phyloP scores from a whole-genome alignment of 306 rosid genomes.

The Cucurbita moschata region DNA sequence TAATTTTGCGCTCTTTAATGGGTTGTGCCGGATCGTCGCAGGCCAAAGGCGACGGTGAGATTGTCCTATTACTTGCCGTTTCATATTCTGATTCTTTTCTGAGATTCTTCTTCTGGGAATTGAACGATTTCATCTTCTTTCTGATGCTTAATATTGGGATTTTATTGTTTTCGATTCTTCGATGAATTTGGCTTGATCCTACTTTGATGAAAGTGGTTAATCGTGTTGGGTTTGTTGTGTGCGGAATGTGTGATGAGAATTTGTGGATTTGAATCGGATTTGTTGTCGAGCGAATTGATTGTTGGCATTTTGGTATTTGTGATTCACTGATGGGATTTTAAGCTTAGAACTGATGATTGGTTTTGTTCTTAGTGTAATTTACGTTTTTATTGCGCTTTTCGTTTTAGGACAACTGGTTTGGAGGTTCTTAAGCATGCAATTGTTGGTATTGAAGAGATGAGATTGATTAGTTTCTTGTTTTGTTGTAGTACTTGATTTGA shows the following conservation, averaged over 20 bases:
- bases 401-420: not conserved
- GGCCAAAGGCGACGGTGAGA: conserved; percentile 64
- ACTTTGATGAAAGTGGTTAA: not conserved
- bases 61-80: not conserved
- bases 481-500: not conserved
- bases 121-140: not conserved
- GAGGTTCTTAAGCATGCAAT: not conserved
- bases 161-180: not conserved
- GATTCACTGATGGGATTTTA: not conserved
- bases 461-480: not conserved
- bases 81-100: not conserved
- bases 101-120: not conserved
- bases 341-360: not conserved
- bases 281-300: not conserved
- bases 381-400: not conserved
- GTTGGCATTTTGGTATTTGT: conserved; percentile 1
- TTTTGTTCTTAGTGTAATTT: not conserved
- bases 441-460: not conserved
- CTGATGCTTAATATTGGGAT: not conserved
- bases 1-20: conserved; percentile 23
- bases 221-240: not conserved
- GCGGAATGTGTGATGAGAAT: not conserved
- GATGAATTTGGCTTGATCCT: not conserved
- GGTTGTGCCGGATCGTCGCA: conserved; percentile 91
- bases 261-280: not conserved